These are phyloP conservation scores for Aegle marmelos DNA, from an alignment of 345 rosid genomes.

Conservation along the genomic window DNA sequence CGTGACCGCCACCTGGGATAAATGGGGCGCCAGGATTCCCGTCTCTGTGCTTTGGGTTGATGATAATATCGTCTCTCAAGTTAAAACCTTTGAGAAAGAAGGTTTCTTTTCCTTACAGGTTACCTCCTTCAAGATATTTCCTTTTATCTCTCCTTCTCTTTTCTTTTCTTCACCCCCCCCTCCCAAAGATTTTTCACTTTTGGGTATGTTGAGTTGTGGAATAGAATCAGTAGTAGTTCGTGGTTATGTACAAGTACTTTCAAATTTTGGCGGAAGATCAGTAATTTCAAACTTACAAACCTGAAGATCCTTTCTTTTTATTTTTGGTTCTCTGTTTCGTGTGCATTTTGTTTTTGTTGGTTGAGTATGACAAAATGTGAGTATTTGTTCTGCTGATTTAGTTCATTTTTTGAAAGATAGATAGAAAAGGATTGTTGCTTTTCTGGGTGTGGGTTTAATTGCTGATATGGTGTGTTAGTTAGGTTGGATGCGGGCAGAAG, in stretches of 20 bases:
- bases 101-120: conserved; percentile 87
- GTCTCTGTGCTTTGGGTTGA: conserved; percentile 78
- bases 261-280: too few species aligned
- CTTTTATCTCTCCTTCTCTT: background rate
- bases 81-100: conserved; percentile 87
- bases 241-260: too few species aligned
- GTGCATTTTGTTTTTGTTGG: background rate
- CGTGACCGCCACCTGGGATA: conserved; percentile 90
- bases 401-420: background rate
- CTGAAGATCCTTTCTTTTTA: too few species aligned
- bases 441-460: conserved; percentile 17
- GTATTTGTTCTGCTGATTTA: background rate
- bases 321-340: too few species aligned
- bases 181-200: too few species aligned
- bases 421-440: background rate
- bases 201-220: background rate
- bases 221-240: too few species aligned
- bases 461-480: conserved; percentile 37
- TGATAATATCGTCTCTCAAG: conserved; percentile 90
- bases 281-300: too few species aligned
- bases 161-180: background rate
- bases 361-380: background rate
- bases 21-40: conserved; percentile 95
- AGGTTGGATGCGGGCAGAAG: conserved; percentile 96
- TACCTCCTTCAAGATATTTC: background rate